A percentile compares a stretch with the other conserved stretches of the same genome.
Evolutionary conservation across 2,329 filamentous ascomycete genomes (phyloP).

Genomic region (Alternaria sp.): DNA sequence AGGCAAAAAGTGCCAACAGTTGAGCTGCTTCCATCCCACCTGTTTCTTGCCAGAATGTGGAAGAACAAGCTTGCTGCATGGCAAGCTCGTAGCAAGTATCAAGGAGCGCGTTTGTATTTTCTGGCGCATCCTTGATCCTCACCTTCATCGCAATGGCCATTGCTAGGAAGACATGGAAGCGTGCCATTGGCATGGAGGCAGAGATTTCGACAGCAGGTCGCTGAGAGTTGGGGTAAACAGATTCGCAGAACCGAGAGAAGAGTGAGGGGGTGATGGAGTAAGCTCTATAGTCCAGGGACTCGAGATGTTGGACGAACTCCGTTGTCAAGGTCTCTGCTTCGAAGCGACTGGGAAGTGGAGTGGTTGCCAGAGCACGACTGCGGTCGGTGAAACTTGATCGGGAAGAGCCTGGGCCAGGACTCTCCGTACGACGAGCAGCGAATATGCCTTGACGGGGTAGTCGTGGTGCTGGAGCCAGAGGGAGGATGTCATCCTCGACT

Average conservation of each 20-base stretch:
- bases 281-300: slow-evolving; percentile 33
- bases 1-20: slow-evolving; percentile 44
- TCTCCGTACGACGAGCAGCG: slow-evolving; percentile 35
- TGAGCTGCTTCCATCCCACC: slow-evolving; percentile 45
- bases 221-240: slow-evolving; percentile 43
- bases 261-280: slow-evolving; percentile 36
- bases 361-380: slow-evolving; percentile 42
- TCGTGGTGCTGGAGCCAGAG: slow-evolving; percentile 36
- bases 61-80: slow-evolving; percentile 42
- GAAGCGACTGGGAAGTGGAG: slow-evolving; percentile 45
- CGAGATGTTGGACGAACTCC: slow-evolving; percentile 44
- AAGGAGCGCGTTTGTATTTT: slow-evolving; percentile 44
- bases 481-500: slow-evolving; percentile 40
- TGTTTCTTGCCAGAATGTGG: slow-evolving; percentile 47
- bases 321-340: slow-evolving; percentile 48
- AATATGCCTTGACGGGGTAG: slow-evolving; percentile 45
- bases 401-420: slow-evolving; percentile 35
- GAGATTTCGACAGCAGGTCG: slow-evolving; percentile 26
- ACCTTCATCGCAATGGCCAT: slow-evolving; percentile 50
- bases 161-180: slow-evolving; percentile 49
- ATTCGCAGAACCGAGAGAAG: slow-evolving; percentile 43
- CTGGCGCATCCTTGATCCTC: slow-evolving; percentile 38
- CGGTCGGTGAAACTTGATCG: slow-evolving; percentile 44
- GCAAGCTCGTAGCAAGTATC: slow-evolving; percentile 48
- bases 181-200: slow-evolving; percentile 43